phyloP scores from a whole-genome alignment of 352 stramenopile species.

The Pythium phragmiticola region DNA sequence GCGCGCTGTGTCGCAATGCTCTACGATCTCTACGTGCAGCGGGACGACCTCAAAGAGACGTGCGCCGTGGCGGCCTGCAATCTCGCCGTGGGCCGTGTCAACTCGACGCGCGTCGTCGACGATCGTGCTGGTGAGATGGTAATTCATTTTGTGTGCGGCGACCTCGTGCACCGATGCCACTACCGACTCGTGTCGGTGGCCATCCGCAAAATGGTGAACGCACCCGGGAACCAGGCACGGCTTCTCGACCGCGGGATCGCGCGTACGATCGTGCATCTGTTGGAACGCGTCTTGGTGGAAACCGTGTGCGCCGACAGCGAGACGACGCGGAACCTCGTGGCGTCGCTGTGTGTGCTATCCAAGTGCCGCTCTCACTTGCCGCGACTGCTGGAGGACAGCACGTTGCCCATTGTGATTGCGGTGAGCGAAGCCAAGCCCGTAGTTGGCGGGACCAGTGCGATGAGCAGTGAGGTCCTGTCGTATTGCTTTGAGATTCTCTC shows the following conservation, averaged over 20 bases:
- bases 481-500: constrained; percentile 77
- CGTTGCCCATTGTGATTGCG: constrained; percentile 48
- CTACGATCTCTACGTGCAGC: constrained; percentile 47
- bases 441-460: not conserved
- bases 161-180: constrained; percentile 35
- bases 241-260: constrained; percentile 46
- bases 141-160: constrained; percentile 53
- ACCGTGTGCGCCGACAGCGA: constrained; percentile 23
- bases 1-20: constrained; percentile 44
- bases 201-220: constrained; percentile 60
- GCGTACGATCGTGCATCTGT: constrained; percentile 48
- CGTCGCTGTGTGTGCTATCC: constrained; percentile 49
- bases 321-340: constrained; percentile 47
- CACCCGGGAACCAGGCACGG: constrained; percentile 54
- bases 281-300: constrained; percentile 24
- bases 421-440: constrained; percentile 39
- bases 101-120: constrained; percentile 57
- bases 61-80: constrained; percentile 63
- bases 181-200: constrained; percentile 46
- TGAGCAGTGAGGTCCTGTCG: constrained; percentile 32
- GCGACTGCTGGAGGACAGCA: constrained; percentile 47
- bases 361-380: constrained; percentile 41
- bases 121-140: constrained; percentile 50
- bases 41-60: constrained; percentile 51
- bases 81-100: constrained; percentile 61